Evolutionary conservation across 176 grass and related monocot species (phyloP).

Genomic region (Musa schizocarpa): DNA sequence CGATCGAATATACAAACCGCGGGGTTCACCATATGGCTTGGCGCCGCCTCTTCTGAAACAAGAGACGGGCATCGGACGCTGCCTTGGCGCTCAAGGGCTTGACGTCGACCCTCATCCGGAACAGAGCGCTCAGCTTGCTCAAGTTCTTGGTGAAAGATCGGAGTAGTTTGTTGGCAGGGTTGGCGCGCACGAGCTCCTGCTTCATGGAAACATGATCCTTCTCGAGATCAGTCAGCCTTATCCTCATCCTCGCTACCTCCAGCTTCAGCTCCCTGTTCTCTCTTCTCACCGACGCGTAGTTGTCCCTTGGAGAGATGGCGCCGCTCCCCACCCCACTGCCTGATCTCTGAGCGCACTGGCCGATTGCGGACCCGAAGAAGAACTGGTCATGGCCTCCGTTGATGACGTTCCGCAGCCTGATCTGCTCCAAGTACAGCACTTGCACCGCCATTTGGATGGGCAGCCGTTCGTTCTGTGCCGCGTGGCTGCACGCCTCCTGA

Average conservation of each 20-base stretch:
- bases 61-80: constrained; percentile 15
- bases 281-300: constrained; percentile 82
- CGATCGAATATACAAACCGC: not conserved
- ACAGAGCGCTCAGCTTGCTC: constrained; percentile 30
- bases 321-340: constrained; percentile 80
- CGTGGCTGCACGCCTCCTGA: constrained; percentile 86
- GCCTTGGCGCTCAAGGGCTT: constrained; percentile 27
- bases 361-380: constrained; percentile 50
- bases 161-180: constrained; percentile 69
- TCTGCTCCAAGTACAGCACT: constrained; percentile 93
- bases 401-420: constrained; percentile 67
- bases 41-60: constrained; percentile 33
- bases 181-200: constrained; percentile 62
- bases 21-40: constrained; percentile 28
- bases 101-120: constrained; percentile 27
- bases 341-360: constrained; percentile 36
- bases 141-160: constrained; percentile 66
- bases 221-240: constrained; percentile 87
- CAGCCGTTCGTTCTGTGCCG: constrained; percentile 80
- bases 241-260: constrained; percentile 88
- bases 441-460: constrained; percentile 93
- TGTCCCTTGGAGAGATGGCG: constrained; percentile 86
- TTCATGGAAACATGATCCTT: constrained; percentile 98
- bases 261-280: constrained; percentile 94
- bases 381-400: constrained; percentile 53